Percentiles rank a stretch among this genome's conserved stretches.
These are phyloP conservation scores for Vaccinium darrowii DNA, from an alignment of 148 eudicot genomes.

Conservation along the genomic window DNA sequence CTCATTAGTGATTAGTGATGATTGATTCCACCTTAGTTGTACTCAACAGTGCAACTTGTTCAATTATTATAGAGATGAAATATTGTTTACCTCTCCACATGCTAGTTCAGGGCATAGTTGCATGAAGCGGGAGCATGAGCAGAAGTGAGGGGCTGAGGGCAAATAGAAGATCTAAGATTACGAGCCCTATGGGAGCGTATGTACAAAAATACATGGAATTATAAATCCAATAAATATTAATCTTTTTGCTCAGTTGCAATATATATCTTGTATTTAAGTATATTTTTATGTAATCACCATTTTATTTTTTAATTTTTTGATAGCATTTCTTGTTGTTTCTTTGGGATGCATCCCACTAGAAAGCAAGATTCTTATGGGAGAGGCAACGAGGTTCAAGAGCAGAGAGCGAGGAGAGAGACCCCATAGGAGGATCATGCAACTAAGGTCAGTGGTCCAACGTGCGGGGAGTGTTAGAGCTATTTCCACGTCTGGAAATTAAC, in stretches of 20 bases:
- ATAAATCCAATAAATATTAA: not conserved
- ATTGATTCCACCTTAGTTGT: not conserved
- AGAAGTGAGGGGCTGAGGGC: not conserved
- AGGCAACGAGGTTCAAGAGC: too few species aligned
- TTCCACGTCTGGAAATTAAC: too few species aligned
- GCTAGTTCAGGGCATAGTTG: not conserved
- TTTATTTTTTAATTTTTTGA: too few species aligned
- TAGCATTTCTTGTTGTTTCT: too few species aligned
- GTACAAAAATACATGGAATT: not conserved
- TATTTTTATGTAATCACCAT: too few species aligned
- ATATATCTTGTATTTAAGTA: not conserved
- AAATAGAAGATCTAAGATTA: not conserved
- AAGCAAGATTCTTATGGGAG: too few species aligned
- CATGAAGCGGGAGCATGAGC: not conserved
- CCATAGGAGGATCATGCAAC: too few species aligned
- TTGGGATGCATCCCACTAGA: too few species aligned
- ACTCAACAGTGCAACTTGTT: not conserved
- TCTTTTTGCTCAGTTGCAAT: not conserved
- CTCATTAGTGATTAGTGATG: not conserved
- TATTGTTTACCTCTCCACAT: not conserved
- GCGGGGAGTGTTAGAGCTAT: too few species aligned
- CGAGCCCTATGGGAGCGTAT: not conserved
- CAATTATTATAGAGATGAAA: not conserved
- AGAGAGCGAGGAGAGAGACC: too few species aligned
- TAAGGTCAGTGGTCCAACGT: too few species aligned